These are phyloP conservation scores for Hypholoma fasciculare DNA, from an alignment of 768 basidiomycete genomes.

Conservation along the genomic window DNA sequence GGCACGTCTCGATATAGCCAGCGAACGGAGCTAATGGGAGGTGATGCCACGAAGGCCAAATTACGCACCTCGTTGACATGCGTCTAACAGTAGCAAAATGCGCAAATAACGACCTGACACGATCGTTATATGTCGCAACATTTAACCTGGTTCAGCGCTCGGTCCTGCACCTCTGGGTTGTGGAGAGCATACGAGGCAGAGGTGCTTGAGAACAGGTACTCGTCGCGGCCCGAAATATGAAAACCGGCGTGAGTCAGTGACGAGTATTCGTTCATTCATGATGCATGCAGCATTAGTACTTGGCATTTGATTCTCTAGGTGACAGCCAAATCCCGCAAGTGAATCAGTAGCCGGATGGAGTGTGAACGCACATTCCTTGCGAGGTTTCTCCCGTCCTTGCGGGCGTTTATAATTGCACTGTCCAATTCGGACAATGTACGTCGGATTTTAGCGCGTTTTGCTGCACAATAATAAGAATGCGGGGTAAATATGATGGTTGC, in stretches of 20 bases:
- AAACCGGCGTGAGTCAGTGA: neutral
- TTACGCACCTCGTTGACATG: neutral
- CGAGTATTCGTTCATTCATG: neutral
- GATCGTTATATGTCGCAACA: neutral
- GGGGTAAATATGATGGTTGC: slow-evolving; percentile 13
- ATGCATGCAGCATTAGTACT: neutral
- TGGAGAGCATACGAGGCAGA: no score
- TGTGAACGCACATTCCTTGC: neutral
- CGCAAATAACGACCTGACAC: neutral
- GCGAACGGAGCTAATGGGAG: neutral
- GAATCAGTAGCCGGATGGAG: neutral
- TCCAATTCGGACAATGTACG: slow-evolving; percentile 11
- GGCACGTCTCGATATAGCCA: neutral
- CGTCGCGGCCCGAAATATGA: neutral
- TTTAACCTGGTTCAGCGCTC: neutral
- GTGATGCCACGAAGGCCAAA: neutral
- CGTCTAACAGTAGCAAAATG: no score
- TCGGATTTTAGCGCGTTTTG: slow-evolving; percentile 18
- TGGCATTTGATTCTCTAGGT: neutral
- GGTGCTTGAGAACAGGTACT: no score
- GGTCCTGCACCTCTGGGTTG: neutral
- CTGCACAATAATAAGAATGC: slow-evolving; percentile 13
- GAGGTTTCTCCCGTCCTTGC: slow-evolving; percentile 15
- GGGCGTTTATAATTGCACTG: slow-evolving; percentile 4
- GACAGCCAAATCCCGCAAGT: neutral